phyloP scores from a whole-genome alignment of 805 yeast genomes.

The Suhomyces emberorum region DNA sequence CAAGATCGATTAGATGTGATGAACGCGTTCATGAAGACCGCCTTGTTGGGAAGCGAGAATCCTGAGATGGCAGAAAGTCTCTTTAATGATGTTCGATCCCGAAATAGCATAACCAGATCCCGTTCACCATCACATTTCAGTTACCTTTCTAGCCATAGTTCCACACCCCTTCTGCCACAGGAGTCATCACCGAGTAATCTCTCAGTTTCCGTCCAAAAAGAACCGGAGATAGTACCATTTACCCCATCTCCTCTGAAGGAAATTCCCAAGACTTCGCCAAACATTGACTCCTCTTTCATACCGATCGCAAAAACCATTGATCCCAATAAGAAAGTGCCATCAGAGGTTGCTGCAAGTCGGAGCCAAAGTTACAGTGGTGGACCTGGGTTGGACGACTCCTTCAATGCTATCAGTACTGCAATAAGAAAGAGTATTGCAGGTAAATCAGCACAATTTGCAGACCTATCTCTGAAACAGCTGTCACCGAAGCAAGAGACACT shows the following conservation, averaged over 20 bases:
- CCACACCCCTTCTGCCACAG: no score
- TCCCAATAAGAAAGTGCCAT: constrained; percentile 7
- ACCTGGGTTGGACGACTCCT: constrained; percentile 33
- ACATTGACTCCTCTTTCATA: constrained; percentile 20
- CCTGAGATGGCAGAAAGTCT: background rate
- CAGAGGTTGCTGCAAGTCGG: background rate
- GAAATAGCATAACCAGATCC: no score
- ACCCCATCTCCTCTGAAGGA: constrained; percentile 6
- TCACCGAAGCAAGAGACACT: no score
- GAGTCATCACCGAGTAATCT: no score
- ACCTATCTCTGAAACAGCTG: no score
- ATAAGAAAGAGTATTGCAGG: constrained; percentile 45
- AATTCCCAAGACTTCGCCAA: constrained; percentile 16
- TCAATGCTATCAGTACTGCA: constrained; percentile 46
- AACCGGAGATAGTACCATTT: background rate
- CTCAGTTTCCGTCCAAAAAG: no score
- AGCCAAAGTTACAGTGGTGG: background rate
- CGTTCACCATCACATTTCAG: constrained; percentile 8
- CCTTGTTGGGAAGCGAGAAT: constrained; percentile 16
- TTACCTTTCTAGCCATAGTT: no score
- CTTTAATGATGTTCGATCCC: background rate
- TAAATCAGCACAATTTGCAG: constrained; percentile 15
- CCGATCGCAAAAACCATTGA: constrained; percentile 17
- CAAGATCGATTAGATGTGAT: constrained; percentile 39
- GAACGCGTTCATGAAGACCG: constrained; percentile 39